phyloP scores from a whole-genome alignment of 2,329 filamentous ascomycete genomes.

The Colletotrichum sp. region DNA sequence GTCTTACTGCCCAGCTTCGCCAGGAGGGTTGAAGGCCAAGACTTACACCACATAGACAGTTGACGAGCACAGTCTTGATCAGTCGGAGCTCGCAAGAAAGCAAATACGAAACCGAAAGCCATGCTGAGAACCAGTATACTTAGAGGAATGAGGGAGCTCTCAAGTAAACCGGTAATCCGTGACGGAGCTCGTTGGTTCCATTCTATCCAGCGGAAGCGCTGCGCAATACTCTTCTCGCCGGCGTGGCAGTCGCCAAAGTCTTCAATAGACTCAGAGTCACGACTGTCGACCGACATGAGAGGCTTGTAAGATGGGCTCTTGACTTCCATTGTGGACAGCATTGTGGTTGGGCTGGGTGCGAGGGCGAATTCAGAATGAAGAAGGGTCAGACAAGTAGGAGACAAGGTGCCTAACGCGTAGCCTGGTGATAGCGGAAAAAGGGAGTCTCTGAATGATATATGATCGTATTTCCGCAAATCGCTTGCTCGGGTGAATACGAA shows the following conservation, averaged over 20 bases:
- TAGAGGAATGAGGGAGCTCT: neutral
- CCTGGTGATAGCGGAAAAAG: neutral
- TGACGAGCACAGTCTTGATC: neutral
- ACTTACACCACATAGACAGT: slow-evolving; percentile 9
- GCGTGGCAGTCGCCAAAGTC: neutral
- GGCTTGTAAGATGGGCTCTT: neutral
- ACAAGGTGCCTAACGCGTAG: neutral
- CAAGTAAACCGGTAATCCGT: neutral
- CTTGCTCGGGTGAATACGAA: neutral
- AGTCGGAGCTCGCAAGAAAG: neutral
- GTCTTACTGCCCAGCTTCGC: neutral
- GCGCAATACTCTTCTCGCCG: neutral
- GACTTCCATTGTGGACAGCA: neutral
- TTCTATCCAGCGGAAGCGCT: neutral
- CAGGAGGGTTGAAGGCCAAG: neutral
- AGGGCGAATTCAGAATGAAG: neutral
- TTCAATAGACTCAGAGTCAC: neutral
- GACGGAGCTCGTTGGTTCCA: neutral
- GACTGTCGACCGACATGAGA: neutral
- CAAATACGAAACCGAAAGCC: neutral
- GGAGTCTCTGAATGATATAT: neutral
- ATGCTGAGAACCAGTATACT: neutral
- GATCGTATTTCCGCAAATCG: neutral
- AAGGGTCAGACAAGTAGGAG: neutral
- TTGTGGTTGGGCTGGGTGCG: neutral